A percentile compares a stretch with the other conserved stretches of the same genome.
Evolutionary conservation across 2,329 filamentous ascomycete genomes (phyloP).

Genomic region (Boeremia exigua): DNA sequence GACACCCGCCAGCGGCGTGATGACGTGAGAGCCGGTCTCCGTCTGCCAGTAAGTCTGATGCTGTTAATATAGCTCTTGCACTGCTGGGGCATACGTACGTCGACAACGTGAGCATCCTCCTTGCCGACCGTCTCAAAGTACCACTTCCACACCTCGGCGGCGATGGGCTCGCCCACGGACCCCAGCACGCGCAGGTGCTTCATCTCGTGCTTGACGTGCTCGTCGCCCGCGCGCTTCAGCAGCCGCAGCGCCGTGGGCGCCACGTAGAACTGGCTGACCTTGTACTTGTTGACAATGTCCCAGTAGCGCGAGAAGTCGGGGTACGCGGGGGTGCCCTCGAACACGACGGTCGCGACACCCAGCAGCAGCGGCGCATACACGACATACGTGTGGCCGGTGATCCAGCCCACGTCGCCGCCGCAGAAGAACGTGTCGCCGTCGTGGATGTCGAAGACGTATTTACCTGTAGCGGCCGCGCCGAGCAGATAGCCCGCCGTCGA

Average conservation of each 20-base stretch:
- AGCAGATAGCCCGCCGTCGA: slow-evolving; percentile 95
- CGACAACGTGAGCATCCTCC: slow-evolving; percentile 89
- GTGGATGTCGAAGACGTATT: slow-evolving; percentile 99
- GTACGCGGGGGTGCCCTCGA: slow-evolving; percentile 96
- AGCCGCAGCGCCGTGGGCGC: slow-evolving; percentile 91
- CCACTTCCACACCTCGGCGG: slow-evolving; percentile 99
- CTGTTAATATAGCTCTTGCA: slow-evolving; percentile 22
- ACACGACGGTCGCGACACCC: slow-evolving; percentile 93
- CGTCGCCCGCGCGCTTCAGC: slow-evolving; percentile 92
- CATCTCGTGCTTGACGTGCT: slow-evolving; percentile 91
- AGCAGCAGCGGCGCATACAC: slow-evolving; percentile 94
- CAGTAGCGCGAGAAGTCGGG: slow-evolving; percentile 98
- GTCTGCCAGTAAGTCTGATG: slow-evolving; percentile 98
- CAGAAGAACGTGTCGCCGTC: slow-evolving; percentile 95
- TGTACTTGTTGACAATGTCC: slow-evolving; percentile 96
- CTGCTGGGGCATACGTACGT: slow-evolving; percentile 68
- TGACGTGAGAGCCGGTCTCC: slow-evolving; percentile 95
- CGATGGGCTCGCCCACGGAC: slow-evolving; percentile 96
- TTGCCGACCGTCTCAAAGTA: slow-evolving; percentile 95
- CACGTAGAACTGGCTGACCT: slow-evolving; percentile 97
- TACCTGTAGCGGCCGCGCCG: slow-evolving; percentile 89
- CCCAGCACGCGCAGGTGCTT: slow-evolving; percentile 87
- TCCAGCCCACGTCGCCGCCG: slow-evolving; percentile 98
- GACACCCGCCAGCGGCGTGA: slow-evolving; percentile 88
- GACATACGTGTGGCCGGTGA: slow-evolving; percentile 97